These are phyloP conservation scores for Penicillium malachiteum DNA, from an alignment of 495 filamentous ascomycete genomes.

Conservation along the genomic window DNA sequence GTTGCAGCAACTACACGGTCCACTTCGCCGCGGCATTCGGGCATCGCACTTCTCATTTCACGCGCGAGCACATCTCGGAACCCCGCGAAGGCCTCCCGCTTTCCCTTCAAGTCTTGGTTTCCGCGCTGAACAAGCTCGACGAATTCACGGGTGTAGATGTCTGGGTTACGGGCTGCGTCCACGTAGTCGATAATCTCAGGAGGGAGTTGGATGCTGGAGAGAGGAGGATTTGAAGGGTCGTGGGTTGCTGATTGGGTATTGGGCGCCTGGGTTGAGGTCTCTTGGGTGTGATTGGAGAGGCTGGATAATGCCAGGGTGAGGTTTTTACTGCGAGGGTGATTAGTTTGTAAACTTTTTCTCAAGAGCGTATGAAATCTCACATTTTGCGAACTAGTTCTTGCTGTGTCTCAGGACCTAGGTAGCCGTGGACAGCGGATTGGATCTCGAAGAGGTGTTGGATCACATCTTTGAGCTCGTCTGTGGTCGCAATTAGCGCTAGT, in stretches of 20 bases:
- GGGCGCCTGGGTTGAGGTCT: conserved; percentile 16
- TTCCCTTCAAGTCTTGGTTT: conserved; percentile 85
- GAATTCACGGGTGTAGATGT: conserved; percentile 97
- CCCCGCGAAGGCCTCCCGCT: conserved; percentile 71
- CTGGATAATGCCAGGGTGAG: conserved; percentile 41
- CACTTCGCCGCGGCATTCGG: conserved; percentile 72
- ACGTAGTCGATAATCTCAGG: conserved; percentile 94
- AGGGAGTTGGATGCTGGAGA: conserved; percentile 61
- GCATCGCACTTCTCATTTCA: conserved; percentile 76
- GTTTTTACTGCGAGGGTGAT: conserved; percentile 34
- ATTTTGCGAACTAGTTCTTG: conserved; percentile 62
- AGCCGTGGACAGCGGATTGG: conserved; percentile 71
- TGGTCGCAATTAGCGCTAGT: conserved; percentile 5
- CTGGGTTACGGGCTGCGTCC: conserved; percentile 88
- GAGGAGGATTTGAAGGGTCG: conserved; percentile 46
- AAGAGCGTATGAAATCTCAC: conserved; percentile 38
- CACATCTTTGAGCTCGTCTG: conserved; percentile 52
- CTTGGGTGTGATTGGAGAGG: conserved; percentile 42
- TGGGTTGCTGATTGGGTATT: conserved; percentile 34
- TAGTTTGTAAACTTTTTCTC: conserved; percentile 6
- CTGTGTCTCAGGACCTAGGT: conserved; percentile 60
- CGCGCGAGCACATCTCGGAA: conserved; percentile 81
- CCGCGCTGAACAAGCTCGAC: conserved; percentile 82
- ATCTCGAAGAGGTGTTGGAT: conserved; percentile 89
- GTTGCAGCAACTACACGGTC: conserved; percentile 56